Evolutionary conservation across 169 alveolate species (phyloP), one percentile per base, ranked within the genome.

Genomic region (Plasmodium relictum): DNA sequence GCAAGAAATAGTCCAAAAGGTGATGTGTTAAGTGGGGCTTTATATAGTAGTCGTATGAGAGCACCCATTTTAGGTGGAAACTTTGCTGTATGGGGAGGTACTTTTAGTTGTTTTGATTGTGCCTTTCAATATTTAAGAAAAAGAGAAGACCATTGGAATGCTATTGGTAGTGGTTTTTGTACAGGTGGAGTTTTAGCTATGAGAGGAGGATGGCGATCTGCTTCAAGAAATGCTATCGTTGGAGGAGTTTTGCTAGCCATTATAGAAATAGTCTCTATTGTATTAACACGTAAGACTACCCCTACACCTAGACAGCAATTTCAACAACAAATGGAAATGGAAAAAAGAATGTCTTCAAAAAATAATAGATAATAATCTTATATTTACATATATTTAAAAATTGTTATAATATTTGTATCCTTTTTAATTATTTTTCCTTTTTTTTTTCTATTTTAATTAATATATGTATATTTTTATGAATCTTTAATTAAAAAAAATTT

Each of bases 11-110:
- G 99, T 6, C 98, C 99, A 12, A 88, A 96, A 73, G 96, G 96
- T 37, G 96, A 95, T 89, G 93, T 95, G 69, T 83, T 97, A 54
- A 93, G 96, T 68, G 97, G 97, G 41, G 99, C 98, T n/a, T 87
- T 98, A 74, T 96, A 95, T 70, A 95, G 96, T 92, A 98, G 98
- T 9, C 95, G 98, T 66, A 92, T 95, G 56, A 88, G 97, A 31
- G 98, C 99, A 12, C 99, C 99, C 6, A 95, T 96, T 59, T 95
- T 98, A 10, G 99, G 99, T 37, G 98, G 97, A 0, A 96, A 96
- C 78, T 97, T 98, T 88, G 99, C 99, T 59, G 97, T 97, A 88
- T 98, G 99, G 99, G 99, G 99, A 10, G 99, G 99, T 41, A 95
- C 98, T 54, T 98, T 97, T 89, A 95, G 98, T 68, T 89, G 98